Evolutionary conservation across 495 filamentous ascomycete genomes (phyloP).

Genomic region (Aspergillus saccharolyticus): DNA sequence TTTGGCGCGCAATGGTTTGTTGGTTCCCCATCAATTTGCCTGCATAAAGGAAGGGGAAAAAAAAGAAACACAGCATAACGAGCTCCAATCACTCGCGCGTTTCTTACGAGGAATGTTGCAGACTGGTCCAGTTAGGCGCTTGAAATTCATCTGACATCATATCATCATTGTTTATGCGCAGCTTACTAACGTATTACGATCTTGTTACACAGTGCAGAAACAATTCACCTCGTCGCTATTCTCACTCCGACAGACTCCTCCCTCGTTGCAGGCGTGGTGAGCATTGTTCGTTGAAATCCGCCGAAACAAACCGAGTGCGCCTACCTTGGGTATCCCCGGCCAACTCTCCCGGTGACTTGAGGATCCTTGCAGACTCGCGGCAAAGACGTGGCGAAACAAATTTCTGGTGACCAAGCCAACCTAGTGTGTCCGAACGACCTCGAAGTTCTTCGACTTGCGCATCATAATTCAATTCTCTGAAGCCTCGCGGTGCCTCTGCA

Average conservation of each 20-base stretch:
- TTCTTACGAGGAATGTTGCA: background rate
- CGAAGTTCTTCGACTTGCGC: background rate
- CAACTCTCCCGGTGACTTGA: background rate
- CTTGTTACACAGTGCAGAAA: background rate
- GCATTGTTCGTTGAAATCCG: background rate
- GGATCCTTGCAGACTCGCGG: background rate
- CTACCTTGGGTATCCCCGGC: background rate
- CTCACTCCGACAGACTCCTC: background rate
- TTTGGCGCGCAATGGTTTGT: background rate
- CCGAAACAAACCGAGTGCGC: constrained; percentile 3
- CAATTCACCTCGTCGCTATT: background rate
- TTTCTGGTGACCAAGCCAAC: background rate
- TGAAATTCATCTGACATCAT: background rate
- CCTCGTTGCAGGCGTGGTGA: background rate
- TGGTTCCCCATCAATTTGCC: background rate
- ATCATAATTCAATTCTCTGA: background rate
- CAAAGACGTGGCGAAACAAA: constrained; percentile 1
- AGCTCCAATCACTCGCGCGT: background rate
- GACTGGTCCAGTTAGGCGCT: background rate
- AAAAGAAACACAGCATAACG: background rate
- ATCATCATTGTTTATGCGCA: background rate
- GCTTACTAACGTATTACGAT: background rate
- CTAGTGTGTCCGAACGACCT: background rate
- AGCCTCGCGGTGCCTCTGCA: constrained; percentile 1
- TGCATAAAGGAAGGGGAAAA: background rate